Percentiles rank a stretch among this genome's conserved stretches.
Evolutionary conservation across 1,284 basidiomycete genomes (phyloP).

Genomic region (Tylopilus sp.): DNA sequence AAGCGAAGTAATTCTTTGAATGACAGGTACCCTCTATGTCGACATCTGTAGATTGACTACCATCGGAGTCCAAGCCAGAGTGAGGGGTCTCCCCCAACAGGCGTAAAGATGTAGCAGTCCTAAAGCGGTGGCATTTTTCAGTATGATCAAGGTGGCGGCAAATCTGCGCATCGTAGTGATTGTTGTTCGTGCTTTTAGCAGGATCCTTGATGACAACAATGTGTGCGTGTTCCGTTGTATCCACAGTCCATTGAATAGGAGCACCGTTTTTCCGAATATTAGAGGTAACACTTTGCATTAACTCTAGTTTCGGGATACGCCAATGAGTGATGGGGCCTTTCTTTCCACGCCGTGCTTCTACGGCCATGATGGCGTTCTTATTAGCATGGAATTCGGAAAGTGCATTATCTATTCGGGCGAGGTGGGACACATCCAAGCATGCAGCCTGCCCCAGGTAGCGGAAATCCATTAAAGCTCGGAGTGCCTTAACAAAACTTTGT

Average conservation of each 20-base stretch:
- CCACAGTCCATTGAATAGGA: constrained; percentile 14
- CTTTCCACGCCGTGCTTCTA: constrained; percentile 8
- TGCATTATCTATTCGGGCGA: constrained; percentile 6
- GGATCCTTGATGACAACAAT: neutral
- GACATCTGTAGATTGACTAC: too few relatives aligned
- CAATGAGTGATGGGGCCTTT: constrained; percentile 5
- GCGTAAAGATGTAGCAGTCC: too few relatives aligned
- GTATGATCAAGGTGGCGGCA: too few relatives aligned
- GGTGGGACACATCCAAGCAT: neutral
- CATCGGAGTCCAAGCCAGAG: too few relatives aligned
- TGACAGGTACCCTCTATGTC: too few relatives aligned
- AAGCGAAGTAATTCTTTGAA: too few relatives aligned
- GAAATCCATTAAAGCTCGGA: too few relatives aligned
- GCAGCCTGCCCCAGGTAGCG: too few relatives aligned
- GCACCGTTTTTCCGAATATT: constrained; percentile 1
- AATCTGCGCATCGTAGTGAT: too few relatives aligned
- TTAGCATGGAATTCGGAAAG: constrained; percentile 15
- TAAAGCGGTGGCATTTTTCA: too few relatives aligned
- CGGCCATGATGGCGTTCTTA: neutral
- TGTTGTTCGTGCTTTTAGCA: too few relatives aligned
- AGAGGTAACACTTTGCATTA: neutral
- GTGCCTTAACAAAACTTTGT: neutral
- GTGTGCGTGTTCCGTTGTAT: constrained; percentile 8
- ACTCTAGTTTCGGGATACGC: constrained; percentile 12
- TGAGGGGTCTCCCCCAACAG: too few relatives aligned